phyloP scores from a whole-genome alignment of 1,284 basidiomycete species.

The Malassezia japonica region DNA sequence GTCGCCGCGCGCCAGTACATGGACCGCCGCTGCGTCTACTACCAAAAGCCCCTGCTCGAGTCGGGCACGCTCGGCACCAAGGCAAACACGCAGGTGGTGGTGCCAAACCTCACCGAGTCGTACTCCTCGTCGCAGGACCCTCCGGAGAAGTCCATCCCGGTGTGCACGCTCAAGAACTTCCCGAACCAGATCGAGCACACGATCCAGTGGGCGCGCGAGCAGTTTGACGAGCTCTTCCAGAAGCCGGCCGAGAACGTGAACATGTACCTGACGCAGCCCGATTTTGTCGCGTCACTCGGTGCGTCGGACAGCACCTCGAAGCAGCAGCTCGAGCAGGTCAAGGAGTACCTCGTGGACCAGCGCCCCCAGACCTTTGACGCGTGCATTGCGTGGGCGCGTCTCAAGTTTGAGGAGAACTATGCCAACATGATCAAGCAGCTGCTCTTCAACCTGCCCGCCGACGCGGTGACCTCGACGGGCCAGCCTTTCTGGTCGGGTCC shows the following conservation, averaged over 20 bases:
- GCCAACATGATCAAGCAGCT: slow-evolving; percentile 88
- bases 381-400: slow-evolving; percentile 90
- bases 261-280: slow-evolving; percentile 89
- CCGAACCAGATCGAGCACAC: slow-evolving; percentile 97
- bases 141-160: slow-evolving; percentile 93
- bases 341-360: slow-evolving; percentile 78
- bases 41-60: slow-evolving; percentile 89
- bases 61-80: slow-evolving; percentile 98
- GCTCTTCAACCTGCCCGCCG: slow-evolving; percentile 85
- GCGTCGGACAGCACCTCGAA: slow-evolving; percentile 49
- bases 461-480: slow-evolving; percentile 74
- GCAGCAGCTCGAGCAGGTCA: slow-evolving; percentile 73
- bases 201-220: slow-evolving; percentile 85
- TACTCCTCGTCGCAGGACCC: slow-evolving; percentile 98
- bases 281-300: slow-evolving; percentile 85
- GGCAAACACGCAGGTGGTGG: slow-evolving; percentile 92
- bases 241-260: slow-evolving; percentile 92
- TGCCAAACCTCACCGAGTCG: slow-evolving; percentile 91
- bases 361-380: slow-evolving; percentile 93
- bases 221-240: slow-evolving; percentile 86
- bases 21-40: slow-evolving; percentile 97
- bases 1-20: slow-evolving; percentile 92
- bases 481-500: slow-evolving; percentile 72
- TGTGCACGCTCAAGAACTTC: slow-evolving; percentile 99
- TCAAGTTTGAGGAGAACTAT: slow-evolving; percentile 92